Conservation (phyloP, 1,284 basidiomycete species). For the Pyrrhoderma noxium region DNA sequence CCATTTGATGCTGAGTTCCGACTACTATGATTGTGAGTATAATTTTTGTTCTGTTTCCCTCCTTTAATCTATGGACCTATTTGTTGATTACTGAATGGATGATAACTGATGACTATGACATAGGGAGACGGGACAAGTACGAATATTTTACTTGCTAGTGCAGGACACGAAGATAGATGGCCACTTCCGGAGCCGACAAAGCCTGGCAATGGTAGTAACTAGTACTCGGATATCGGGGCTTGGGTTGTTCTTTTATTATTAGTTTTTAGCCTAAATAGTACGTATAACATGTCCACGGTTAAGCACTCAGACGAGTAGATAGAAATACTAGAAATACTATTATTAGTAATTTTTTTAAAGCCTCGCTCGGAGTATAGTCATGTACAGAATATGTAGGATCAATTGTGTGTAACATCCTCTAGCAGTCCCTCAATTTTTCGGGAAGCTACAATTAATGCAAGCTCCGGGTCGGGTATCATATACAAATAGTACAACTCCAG, state of each 20-base stretch:
- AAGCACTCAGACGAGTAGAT: too few relatives aligned
- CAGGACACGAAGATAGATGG: constrained; percentile 6
- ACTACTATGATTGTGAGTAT: background rate
- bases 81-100: background rate
- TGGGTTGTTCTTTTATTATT: too few relatives aligned
- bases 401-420: too few relatives aligned
- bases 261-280: too few relatives aligned
- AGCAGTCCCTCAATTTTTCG: constrained; percentile 7
- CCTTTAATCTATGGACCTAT: constrained; percentile 12
- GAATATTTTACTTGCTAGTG: background rate
- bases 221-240: too few relatives aligned
- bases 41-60: constrained; percentile 32
- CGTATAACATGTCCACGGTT: too few relatives aligned
- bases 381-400: too few relatives aligned
- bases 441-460: constrained; percentile 6
- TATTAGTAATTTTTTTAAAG: too few relatives aligned
- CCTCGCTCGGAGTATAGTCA: too few relatives aligned
- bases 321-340: too few relatives aligned
- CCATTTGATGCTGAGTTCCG: constrained; percentile 25
- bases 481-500: constrained; percentile 10
- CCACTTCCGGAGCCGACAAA: background rate
- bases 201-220: too few relatives aligned
- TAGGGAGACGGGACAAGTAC: constrained; percentile 3
- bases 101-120: too few relatives aligned
- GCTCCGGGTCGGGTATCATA: constrained; percentile 4